These are phyloP conservation scores for Shiraia bambusicola DNA, from an alignment of 2,329 filamentous ascomycete species.

Conservation along the genomic window DNA sequence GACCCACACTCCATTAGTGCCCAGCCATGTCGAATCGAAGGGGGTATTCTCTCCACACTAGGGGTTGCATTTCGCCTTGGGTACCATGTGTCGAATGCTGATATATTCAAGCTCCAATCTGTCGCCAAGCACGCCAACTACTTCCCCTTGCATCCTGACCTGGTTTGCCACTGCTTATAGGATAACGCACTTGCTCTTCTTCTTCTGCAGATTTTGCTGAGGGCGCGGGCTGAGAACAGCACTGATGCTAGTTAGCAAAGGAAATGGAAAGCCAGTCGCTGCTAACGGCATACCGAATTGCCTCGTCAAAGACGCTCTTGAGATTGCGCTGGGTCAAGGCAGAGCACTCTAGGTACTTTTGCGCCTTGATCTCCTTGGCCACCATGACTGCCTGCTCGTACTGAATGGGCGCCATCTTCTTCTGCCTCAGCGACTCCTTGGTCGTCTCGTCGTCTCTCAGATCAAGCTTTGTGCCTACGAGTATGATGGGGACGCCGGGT, in stretches of 20 bases:
- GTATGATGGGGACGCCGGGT: conserved; percentile 90
- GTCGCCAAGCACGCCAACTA: conserved; percentile 25
- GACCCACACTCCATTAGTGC: conserved; percentile 5
- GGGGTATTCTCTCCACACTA: conserved; percentile 8
- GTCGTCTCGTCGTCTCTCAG: conserved; percentile 85
- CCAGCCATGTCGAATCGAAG: conserved; percentile 8
- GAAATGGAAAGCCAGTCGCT: not conserved
- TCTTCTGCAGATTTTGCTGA: conserved; percentile 25
- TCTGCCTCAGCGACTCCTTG: conserved; percentile 77
- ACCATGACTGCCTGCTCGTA: conserved; percentile 89
- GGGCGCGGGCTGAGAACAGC: conserved; percentile 47
- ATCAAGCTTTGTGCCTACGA: conserved; percentile 96
- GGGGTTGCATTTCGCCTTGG: conserved; percentile 1
- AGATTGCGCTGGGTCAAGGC: conserved; percentile 94
- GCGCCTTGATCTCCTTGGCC: conserved; percentile 90
- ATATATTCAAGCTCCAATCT: conserved; percentile 28
- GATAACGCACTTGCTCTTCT: conserved; percentile 32
- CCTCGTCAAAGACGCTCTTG: conserved; percentile 98
- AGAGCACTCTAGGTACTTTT: conserved; percentile 98
- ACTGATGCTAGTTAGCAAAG: conserved; percentile 30
- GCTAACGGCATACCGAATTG: conserved; percentile 73
- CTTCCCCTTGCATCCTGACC: conserved; percentile 4
- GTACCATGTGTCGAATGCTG: conserved; percentile 14
- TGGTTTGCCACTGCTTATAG: conserved; percentile 24
- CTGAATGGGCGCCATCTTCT: conserved; percentile 95